A percentile compares a stretch with the other conserved stretches of the same genome.
phyloP scores from a whole-genome alignment of 306 rosid genomes.

The Lotus japonicus region DNA sequence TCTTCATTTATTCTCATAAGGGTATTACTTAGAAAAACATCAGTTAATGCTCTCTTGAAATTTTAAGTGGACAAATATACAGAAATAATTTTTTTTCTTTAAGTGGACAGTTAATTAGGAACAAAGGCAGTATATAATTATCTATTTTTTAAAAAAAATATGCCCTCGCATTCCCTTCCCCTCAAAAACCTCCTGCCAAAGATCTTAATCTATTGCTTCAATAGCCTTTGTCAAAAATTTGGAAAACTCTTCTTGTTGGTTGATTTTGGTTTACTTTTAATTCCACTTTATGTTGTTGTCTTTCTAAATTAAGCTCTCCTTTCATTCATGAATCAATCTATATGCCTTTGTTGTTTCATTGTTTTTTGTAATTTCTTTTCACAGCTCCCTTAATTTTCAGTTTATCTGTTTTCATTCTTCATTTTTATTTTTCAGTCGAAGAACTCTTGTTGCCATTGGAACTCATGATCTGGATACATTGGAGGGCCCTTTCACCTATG shows the following conservation, averaged over 20 bases:
- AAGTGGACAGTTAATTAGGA: too few species aligned
- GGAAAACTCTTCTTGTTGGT: not conserved
- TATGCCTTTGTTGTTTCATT: not conserved
- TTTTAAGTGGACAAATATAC: too few species aligned
- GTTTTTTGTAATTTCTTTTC: not conserved
- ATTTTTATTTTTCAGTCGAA: conserved; percentile 41
- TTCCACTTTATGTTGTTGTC: not conserved
- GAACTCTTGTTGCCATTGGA: conserved; percentile 96
- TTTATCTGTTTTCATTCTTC: conserved; percentile 4
- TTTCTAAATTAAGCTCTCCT: not conserved
- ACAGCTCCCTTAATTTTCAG: not conserved
- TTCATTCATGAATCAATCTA: not conserved
- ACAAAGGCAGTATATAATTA: too few species aligned
- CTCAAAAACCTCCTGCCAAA: too few species aligned
- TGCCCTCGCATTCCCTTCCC: too few species aligned
- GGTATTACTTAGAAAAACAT: too few species aligned
- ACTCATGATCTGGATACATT: conserved; percentile 91
- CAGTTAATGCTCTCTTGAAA: too few species aligned
- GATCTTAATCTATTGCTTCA: not conserved
- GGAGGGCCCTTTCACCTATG: conserved; percentile 82
- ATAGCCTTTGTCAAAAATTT: not conserved
- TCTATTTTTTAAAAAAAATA: too few species aligned
- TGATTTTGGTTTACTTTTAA: not conserved
- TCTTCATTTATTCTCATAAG: too few species aligned
- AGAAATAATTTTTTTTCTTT: too few species aligned